These are phyloP conservation scores for Chlorociboria aeruginascens DNA, from an alignment of 495 filamentous ascomycete species.

Conservation along the genomic window DNA sequence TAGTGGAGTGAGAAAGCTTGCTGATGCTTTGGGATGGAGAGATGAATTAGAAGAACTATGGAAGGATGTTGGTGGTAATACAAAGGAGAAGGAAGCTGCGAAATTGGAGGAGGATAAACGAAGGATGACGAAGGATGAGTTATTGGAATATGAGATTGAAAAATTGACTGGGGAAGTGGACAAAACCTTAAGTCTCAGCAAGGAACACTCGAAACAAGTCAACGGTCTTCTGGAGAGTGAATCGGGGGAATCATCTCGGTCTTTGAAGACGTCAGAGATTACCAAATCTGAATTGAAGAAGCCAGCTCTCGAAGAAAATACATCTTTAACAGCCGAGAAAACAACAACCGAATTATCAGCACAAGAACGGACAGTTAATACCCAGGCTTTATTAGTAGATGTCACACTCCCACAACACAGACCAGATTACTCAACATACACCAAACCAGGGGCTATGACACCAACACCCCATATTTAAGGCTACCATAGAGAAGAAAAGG, in stretches of 20 bases:
- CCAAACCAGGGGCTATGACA: too few species aligned
- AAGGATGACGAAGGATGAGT: conserved; percentile 36
- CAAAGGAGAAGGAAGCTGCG: conserved; percentile 26
- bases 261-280: neutral
- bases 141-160: conserved; percentile 39
- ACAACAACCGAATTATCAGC: neutral
- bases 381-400: conserved; percentile 6
- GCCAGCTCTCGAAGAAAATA: conserved; percentile 1
- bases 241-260: neutral
- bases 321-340: conserved; percentile 4
- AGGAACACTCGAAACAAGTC: conserved; percentile 32
- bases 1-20: conserved; percentile 69
- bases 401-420: conserved; percentile 12
- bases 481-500: too few species aligned
- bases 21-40: conserved; percentile 71
- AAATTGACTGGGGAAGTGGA: conserved; percentile 42
- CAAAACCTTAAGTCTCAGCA: conserved; percentile 33
- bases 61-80: conserved; percentile 37
- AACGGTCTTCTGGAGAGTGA: conserved; percentile 23
- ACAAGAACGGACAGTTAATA: neutral
- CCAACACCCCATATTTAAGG: too few species aligned
- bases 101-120: conserved; percentile 4
- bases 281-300: neutral
- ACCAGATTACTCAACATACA: neutral
- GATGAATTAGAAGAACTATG: conserved; percentile 70